Conservation (phyloP, 129 eudicot species). For the Gnaphalium uliginosum region DNA sequence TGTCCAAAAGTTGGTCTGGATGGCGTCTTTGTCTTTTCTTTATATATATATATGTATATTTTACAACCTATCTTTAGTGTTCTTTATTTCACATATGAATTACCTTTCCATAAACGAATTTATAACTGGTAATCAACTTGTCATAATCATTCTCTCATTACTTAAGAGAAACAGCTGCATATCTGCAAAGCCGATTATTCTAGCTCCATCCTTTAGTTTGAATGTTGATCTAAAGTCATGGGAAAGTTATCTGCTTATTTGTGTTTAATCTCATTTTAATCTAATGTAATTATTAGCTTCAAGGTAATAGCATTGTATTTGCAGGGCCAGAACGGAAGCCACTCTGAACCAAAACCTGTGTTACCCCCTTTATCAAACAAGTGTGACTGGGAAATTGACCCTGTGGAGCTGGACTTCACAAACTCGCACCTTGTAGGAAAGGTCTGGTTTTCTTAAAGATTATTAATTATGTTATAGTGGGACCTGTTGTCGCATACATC, state of each 20-base stretch:
- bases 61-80: not conserved
- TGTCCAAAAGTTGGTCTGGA: not conserved
- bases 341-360: slow-evolving; percentile 94
- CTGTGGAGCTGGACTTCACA: slow-evolving; percentile 83
- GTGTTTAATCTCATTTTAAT: slow-evolving; percentile 15
- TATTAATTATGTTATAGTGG: slow-evolving; percentile 15
- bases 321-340: slow-evolving; percentile 99
- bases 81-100: not conserved
- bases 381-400: slow-evolving; percentile 99
- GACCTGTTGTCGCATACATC: slow-evolving; percentile 10
- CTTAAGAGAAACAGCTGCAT: not conserved
- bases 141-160: not conserved
- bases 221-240: slow-evolving; percentile 21
- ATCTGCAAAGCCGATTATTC: not conserved
- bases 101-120: not conserved
- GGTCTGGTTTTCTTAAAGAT: slow-evolving; percentile 49
- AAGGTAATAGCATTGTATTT: slow-evolving; percentile 16
- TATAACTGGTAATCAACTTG: too few species aligned
- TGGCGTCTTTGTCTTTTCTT: not conserved
- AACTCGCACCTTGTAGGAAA: slow-evolving; percentile 74
- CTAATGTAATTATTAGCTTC: slow-evolving; percentile 19
- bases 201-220: slow-evolving; percentile 7
- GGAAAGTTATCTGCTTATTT: slow-evolving; percentile 15
- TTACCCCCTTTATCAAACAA: slow-evolving; percentile 93
- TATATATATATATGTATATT: too few species aligned